Conservation (phyloP, 83 land plant species). For the Diphasiastrum complanatum region DNA sequence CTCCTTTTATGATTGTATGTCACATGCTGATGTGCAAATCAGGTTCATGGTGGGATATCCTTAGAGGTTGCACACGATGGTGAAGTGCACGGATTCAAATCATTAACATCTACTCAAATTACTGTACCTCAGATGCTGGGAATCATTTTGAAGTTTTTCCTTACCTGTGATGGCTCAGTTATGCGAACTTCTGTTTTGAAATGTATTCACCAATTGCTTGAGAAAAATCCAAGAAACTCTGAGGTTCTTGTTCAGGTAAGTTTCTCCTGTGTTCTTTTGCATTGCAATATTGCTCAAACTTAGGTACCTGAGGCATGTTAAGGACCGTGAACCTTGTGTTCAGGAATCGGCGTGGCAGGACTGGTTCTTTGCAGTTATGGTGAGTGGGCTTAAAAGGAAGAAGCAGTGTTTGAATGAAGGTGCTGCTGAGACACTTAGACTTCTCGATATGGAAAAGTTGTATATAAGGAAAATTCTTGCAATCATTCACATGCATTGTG, state of each 20-base stretch:
- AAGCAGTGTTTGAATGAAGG: background rate
- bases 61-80: too few species aligned
- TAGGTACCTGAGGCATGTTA: slow-evolving; percentile 35
- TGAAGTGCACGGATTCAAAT: too few species aligned
- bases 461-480: slow-evolving; percentile 25
- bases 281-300: slow-evolving; percentile 24
- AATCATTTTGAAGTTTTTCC: slow-evolving; percentile 58
- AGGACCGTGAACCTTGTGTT: background rate
- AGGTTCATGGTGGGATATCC: too few species aligned
- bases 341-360: slow-evolving; percentile 41
- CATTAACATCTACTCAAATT: slow-evolving; percentile 57
- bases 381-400: slow-evolving; percentile 3
- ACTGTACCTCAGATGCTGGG: slow-evolving; percentile 72
- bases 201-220: slow-evolving; percentile 67
- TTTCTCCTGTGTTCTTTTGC: background rate
- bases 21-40: background rate
- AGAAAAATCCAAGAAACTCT: slow-evolving; percentile 66
- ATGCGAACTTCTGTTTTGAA: slow-evolving; percentile 45
- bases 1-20: background rate
- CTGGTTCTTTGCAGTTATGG: slow-evolving; percentile 32
- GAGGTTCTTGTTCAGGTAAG: slow-evolving; percentile 74
- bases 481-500: slow-evolving; percentile 23
- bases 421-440: slow-evolving; percentile 1
- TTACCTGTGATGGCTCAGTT: slow-evolving; percentile 39
- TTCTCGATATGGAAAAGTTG: slow-evolving; percentile 21